phyloP scores from a whole-genome alignment of 2,329 filamentous ascomycete genomes.

The Trichoderma aggressivum region DNA sequence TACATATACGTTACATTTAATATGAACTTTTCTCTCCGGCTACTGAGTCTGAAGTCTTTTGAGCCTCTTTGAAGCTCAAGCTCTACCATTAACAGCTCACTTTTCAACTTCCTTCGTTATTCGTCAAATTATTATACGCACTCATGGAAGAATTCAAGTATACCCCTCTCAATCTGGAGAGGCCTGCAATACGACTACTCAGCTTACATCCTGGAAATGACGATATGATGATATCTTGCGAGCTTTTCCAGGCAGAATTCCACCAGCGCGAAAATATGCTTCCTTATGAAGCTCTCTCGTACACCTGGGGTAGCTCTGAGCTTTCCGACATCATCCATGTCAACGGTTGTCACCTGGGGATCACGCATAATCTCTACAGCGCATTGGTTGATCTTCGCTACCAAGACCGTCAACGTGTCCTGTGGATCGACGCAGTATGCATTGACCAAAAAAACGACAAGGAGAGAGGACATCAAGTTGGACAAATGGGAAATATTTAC shows the following conservation, averaged over 20 bases:
- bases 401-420: background rate
- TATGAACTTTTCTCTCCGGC: background rate
- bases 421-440: conserved; percentile 6
- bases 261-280: background rate
- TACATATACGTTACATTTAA: no score
- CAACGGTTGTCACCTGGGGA: background rate
- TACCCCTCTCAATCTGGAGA: background rate
- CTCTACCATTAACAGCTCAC: no score
- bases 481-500: conserved; percentile 18
- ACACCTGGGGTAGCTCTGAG: conserved; percentile 1
- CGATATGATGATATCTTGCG: background rate
- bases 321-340: background rate
- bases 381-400: conserved; percentile 1
- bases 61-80: background rate
- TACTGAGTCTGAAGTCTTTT: background rate
- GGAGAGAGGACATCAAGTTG: conserved; percentile 18
- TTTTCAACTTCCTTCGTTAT: background rate
- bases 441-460: conserved; percentile 10
- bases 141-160: background rate
- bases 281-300: conserved; percentile 18
- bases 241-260: background rate
- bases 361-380: background rate
- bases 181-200: background rate
- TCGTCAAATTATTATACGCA: background rate
- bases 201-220: background rate